Evolutionary conservation across 805 yeast genomes (phyloP), one percentile per base, ranked within the genome.

Genomic region (Metschnikowia peoriensis): DNA sequence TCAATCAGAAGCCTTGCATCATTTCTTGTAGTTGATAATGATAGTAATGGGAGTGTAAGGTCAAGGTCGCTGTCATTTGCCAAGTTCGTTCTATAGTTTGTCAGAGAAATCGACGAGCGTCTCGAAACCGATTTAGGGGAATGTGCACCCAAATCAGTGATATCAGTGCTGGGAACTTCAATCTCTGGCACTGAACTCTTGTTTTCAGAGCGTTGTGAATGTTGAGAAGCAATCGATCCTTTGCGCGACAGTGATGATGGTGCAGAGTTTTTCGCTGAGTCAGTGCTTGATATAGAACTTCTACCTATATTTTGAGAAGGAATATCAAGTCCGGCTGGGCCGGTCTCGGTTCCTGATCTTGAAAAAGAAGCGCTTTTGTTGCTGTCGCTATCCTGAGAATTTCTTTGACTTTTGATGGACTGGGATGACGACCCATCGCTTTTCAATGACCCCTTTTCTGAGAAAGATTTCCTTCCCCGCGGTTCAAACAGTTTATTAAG

Each of bases 51-150:
- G 9, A 59, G 55, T 8, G 61, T 59, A 17, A 52, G 58, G 17
- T 54, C 61, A 14, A 54, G 16, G 3, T 54, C 58, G 12, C 43
- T 15, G 12, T 47, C 52, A 7, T 51, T 52, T 29, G 43, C 43
- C 16, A 32, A 27, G 41, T 29, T 17, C 8, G 28, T 44, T 6
- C 49, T 49, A 16, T 47, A 43, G 43, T 51, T 54, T 2, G 50
- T 32, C 60, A 58, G 61, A 10, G 61, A 48, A 5, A 56, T 28
- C 2, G 62, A 59, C 6, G 62, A 59, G n/a, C 41, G 49, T 9
- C 62, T 39, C 6, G 61, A 57, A 14, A 22, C 17, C 17, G 46
- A 28, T 28, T 11, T 38, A 4, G 41, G 46, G 27, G 35, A n/a
- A n/a, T 38, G 40, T 6, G 46, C 14, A 11, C 47, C 44, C 38